Evolutionary conservation across 768 basidiomycete species (phyloP).

Genomic region (Phaeotremella fagi): DNA sequence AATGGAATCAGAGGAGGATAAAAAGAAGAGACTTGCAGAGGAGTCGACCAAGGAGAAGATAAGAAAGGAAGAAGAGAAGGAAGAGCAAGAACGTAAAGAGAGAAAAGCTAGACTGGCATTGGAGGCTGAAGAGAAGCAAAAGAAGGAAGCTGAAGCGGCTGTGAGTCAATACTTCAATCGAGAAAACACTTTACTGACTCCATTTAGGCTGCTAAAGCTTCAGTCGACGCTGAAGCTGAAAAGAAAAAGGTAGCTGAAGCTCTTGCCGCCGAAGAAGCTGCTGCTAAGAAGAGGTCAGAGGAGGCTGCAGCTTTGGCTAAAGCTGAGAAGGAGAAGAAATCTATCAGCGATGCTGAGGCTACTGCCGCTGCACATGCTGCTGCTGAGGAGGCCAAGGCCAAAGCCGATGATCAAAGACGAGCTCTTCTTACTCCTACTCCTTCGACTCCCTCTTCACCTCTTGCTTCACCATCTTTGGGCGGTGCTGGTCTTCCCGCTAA

Average conservation of each 20-base stretch:
- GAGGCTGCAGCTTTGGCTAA: conserved; percentile 24
- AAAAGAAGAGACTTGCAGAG: conserved; percentile 31
- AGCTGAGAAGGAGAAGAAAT: conserved; percentile 16
- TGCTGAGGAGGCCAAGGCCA: conserved; percentile 22
- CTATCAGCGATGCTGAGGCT: conserved; percentile 20
- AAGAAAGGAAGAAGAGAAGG: conserved; percentile 39
- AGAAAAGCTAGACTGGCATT: conserved; percentile 50
- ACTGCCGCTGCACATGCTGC: conserved; percentile 26
- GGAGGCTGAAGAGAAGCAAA: conserved; percentile 37
- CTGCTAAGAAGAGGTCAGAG: conserved; percentile 22
- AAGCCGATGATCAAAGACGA: conserved; percentile 22
- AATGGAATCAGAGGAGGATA: conserved; percentile 44
- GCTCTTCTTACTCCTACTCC: conserved; percentile 23
- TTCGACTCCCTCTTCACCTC: conserved; percentile 31
- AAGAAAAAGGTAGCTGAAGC: conserved; percentile 24
- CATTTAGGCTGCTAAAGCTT: conserved; percentile 29
- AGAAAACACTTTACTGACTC: conserved; percentile 51
- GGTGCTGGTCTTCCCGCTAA: conserved; percentile 41
- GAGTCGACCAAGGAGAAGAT: conserved; percentile 30
- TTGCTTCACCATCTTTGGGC: conserved; percentile 32
- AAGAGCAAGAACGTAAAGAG: conserved; percentile 43
- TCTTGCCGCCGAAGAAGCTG: conserved; percentile 21
- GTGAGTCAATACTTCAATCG: conserved; percentile 59
- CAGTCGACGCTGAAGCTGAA: conserved; percentile 27
- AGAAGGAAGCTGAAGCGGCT: conserved; percentile 55